Conservation (phyloP, 371 early-diverging fungal genomes). For the Blastocladiella emersonii region DNA sequence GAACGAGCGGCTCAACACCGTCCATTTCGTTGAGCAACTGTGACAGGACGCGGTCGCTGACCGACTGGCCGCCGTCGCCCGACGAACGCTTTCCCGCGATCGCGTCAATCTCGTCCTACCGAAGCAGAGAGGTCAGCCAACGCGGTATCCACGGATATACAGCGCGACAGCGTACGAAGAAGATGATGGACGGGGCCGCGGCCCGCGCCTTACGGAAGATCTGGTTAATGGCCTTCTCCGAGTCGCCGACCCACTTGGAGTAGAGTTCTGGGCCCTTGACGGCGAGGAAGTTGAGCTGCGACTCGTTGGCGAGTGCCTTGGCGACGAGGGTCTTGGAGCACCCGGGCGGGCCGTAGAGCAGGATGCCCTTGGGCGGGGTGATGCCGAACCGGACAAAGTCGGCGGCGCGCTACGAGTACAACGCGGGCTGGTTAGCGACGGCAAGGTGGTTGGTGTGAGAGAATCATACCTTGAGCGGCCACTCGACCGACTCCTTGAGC, state of each 20-base stretch:
- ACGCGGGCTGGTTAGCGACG: neutral
- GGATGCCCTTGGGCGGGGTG: slow-evolving; percentile 57
- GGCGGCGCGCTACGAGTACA: neutral
- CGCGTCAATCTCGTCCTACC: slow-evolving; percentile 94
- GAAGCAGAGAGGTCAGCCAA: too few relatives aligned
- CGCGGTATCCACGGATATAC: too few relatives aligned
- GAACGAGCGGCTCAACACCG: slow-evolving; percentile 85
- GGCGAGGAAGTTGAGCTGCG: slow-evolving; percentile 93
- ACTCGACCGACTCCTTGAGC: slow-evolving; percentile 94
- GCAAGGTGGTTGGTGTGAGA: neutral
- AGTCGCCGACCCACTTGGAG: slow-evolving; percentile 99
- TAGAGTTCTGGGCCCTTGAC: slow-evolving; percentile 98
- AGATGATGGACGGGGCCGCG: slow-evolving; percentile 93
- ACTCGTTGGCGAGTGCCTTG: slow-evolving; percentile 96
- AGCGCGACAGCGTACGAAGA: slow-evolving; percentile 58
- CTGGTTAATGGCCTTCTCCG: slow-evolving; percentile 94
- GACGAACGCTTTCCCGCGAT: slow-evolving; percentile 62
- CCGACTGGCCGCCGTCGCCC: slow-evolving; percentile 59
- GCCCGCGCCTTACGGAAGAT: slow-evolving; percentile 95
- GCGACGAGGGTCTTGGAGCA: slow-evolving; percentile 99
- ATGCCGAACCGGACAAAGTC: slow-evolving; percentile 1
- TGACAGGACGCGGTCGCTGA: slow-evolving; percentile 82
- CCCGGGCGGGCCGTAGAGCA: slow-evolving; percentile 99
- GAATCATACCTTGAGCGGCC: slow-evolving; percentile 61
- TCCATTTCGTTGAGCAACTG: slow-evolving; percentile 91